These are phyloP conservation scores for Penicillium paxilli DNA, from an alignment of 495 filamentous ascomycete genomes.

Conservation along the genomic window DNA sequence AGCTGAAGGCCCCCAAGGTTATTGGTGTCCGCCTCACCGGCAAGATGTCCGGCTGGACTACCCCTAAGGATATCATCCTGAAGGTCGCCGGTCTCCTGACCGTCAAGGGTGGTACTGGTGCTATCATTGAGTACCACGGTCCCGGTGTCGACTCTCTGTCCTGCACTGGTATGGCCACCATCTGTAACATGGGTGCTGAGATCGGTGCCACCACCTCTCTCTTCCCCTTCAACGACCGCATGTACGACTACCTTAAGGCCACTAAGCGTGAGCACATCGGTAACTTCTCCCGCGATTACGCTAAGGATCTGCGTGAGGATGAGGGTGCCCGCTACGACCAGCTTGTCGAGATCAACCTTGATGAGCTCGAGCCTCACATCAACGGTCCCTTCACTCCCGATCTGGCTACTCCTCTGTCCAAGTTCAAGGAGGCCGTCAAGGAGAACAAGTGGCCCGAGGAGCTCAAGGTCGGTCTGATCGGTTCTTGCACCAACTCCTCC, in stretches of 20 bases:
- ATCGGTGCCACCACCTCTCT: constrained; percentile 97
- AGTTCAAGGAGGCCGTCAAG: constrained; percentile 94
- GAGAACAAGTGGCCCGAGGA: constrained; percentile 95
- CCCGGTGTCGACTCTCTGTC: constrained; percentile 74
- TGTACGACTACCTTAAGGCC: constrained; percentile 91
- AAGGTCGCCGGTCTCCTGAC: constrained; percentile 97
- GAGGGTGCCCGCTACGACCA: constrained; percentile 96
- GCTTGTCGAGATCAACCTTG: constrained; percentile 92
- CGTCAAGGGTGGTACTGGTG: constrained; percentile 96
- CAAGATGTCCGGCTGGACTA: constrained; percentile 86
- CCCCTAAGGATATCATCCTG: constrained; percentile 97
- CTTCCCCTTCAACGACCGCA: constrained; percentile 97
- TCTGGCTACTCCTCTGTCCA: constrained; percentile 95
- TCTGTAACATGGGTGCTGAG: constrained; percentile 84
- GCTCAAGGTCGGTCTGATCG: constrained; percentile 89
- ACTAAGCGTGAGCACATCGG: constrained; percentile 92
- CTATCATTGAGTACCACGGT: constrained; percentile 94
- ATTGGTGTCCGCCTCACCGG: constrained; percentile 96
- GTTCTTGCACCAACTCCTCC: constrained; percentile 99
- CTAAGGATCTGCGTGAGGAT: constrained; percentile 84
- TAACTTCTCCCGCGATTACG: constrained; percentile 82
- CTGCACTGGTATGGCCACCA: constrained; percentile 69
- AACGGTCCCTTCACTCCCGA: constrained; percentile 99
- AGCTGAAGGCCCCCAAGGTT: constrained; percentile 95
- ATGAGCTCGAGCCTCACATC: constrained; percentile 94